Evolutionary conservation across 2,329 filamentous ascomycete genomes (phyloP), one percentile per base, ranked within the genome.

Genomic region (Fusarium sp.): DNA sequence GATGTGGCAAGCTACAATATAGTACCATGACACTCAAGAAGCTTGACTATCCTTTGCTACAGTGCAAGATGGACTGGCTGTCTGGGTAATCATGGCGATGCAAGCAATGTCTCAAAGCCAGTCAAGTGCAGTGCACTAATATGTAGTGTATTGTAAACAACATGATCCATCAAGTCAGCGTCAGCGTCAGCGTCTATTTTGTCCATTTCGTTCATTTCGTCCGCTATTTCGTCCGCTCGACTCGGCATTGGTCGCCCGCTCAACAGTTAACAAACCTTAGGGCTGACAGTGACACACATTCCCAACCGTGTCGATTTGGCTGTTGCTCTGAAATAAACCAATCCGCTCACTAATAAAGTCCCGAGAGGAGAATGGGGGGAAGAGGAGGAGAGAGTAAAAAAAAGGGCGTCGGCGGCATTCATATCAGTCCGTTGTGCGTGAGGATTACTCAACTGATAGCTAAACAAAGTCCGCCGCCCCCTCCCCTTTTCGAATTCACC

Each of bases 281-380:
- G 68, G 68, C 68, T 71, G 68, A 71, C 65, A 34, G 46, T 62
- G 20, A 46, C 58, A 63, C 44, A 62, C 50, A 45, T 54, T 56
- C 56, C 55, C 44, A 43, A 53, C 63, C 57, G 46, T 26, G 38
- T 50, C 40, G 32, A 63, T 56, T 20, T 23, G n/a, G 23, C 28
- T 48, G 32, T 36, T 55, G 49, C 30, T 65, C 53, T 49, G 30
- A 49, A 49, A 55, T 42, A 19, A 43, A 59, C 44, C 38, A 54
- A 26, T 45, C 24, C 17, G 32, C 32, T 17, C 32, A 36, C 32
- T 17, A 36, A 36, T 10, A 28, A 28, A 28, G 26, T 12, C 26
- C 26, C 26, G 26, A 28, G 26, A 28, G 9, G 26, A 28, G 24
- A 14, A 32, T 15, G 28, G 11, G 6, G 30, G 6, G 17, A 12